Conservation (phyloP, 2,329 filamentous ascomycete species). For the Paracoccidioides brasiliensis region DNA sequence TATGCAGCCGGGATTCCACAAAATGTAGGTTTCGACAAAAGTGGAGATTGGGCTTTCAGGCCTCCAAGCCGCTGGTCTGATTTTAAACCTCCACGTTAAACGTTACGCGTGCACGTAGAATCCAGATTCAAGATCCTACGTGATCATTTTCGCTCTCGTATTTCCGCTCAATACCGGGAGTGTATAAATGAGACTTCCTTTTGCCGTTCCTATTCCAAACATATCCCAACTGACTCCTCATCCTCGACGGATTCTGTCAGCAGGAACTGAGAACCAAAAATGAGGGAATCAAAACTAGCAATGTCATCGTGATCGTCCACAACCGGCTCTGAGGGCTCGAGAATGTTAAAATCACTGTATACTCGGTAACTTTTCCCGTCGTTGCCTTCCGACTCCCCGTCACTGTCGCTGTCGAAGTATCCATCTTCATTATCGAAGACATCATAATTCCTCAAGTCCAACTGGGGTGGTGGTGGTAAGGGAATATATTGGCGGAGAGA, state of each 20-base stretch:
- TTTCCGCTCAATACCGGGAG: conserved; percentile 1
- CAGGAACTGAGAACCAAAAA: conserved; percentile 5
- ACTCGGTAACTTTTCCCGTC: conserved; percentile 6
- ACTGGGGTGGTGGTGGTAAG: conserved; percentile 24
- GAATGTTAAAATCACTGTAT: conserved; percentile 17
- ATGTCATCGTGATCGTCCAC: conserved; percentile 13
- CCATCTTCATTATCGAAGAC: conserved; percentile 28
- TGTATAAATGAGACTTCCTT: conserved; percentile 13
- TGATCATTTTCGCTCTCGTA: neutral
- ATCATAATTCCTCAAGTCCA: conserved; percentile 33
- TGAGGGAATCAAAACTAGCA: conserved; percentile 10
- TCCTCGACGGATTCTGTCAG: conserved; percentile 3
- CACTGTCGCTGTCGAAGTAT: conserved; percentile 8
- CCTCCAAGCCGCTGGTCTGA: neutral
- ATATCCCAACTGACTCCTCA: conserved; percentile 11
- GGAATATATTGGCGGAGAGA: conserved; percentile 18
- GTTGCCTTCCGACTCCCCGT: conserved; percentile 6
- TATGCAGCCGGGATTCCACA: neutral
- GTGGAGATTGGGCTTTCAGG: neutral
- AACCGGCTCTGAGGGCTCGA: conserved; percentile 11
- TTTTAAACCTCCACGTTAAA: neutral
- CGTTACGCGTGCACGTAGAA: neutral
- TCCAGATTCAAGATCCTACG: neutral
- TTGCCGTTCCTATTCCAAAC: conserved; percentile 12
- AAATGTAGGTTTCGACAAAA: neutral